Evolutionary conservation across 495 filamentous ascomycete genomes (phyloP).

Genomic region (Penicillium turbatum): DNA sequence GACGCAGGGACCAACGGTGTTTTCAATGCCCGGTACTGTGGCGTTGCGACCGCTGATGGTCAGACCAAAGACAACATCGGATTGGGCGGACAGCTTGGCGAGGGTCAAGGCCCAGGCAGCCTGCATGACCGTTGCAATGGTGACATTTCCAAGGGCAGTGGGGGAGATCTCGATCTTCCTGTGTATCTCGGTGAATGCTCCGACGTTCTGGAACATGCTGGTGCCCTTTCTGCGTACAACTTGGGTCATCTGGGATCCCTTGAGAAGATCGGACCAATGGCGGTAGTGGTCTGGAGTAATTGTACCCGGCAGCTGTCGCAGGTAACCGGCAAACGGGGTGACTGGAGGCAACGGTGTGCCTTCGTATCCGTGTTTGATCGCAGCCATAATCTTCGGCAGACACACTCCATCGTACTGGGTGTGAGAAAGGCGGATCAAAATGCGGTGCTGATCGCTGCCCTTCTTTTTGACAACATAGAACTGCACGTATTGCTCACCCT

Average conservation of each 20-base stretch:
- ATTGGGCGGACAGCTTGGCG: slow-evolving; percentile 45
- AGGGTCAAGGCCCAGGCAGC: slow-evolving; percentile 54
- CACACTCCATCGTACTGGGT: slow-evolving; percentile 73
- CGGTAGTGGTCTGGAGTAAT: slow-evolving; percentile 53
- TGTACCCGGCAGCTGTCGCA: slow-evolving; percentile 44
- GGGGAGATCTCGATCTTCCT: slow-evolving; percentile 40
- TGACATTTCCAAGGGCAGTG: slow-evolving; percentile 45
- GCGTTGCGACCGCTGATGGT: slow-evolving; percentile 55
- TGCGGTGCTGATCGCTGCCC: slow-evolving; percentile 47
- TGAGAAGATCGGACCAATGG: slow-evolving; percentile 41
- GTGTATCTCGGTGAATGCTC: slow-evolving; percentile 35
- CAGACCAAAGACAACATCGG: slow-evolving; percentile 54
- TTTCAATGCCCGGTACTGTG: slow-evolving; percentile 49
- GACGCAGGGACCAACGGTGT: slow-evolving; percentile 54
- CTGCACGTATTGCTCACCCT: slow-evolving; percentile 61
- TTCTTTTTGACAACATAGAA: slow-evolving; percentile 55
- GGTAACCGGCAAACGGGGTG: slow-evolving; percentile 56
- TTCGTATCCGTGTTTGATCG: slow-evolving; percentile 51
- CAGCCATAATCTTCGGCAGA: slow-evolving; percentile 56
- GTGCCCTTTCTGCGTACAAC: slow-evolving; percentile 36
- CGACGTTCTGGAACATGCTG: slow-evolving; percentile 37
- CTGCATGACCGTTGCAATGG: slow-evolving; percentile 53
- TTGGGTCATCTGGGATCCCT: slow-evolving; percentile 45
- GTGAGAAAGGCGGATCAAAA: slow-evolving; percentile 65
- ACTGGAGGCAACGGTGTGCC: slow-evolving; percentile 41